These are phyloP conservation scores for Malassezia vespertilionis DNA, from an alignment of 1,284 basidiomycete species.

Conservation along the genomic window DNA sequence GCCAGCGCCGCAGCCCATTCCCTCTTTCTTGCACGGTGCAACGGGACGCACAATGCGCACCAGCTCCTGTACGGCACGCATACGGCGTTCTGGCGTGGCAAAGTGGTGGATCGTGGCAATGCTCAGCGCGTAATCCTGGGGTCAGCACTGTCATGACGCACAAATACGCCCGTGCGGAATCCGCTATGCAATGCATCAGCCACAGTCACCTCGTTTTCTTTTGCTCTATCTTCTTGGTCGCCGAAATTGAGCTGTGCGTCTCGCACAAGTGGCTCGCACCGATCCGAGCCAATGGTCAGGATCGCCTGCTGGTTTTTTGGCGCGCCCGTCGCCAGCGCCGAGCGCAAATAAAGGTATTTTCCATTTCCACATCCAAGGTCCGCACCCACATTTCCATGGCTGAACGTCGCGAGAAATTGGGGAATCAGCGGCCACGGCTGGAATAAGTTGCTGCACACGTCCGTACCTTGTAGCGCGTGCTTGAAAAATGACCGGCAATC, in stretches of 20 bases:
- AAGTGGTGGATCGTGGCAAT: constrained; percentile 47
- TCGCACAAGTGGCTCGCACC: constrained; percentile 59
- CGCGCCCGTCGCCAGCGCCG: constrained; percentile 15
- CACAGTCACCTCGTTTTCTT: constrained; percentile 35
- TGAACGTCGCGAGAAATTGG: constrained; percentile 63
- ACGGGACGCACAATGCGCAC: constrained; percentile 27
- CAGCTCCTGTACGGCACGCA: constrained; percentile 31
- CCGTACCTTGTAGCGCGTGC: constrained; percentile 78
- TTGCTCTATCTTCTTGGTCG: constrained; percentile 1
- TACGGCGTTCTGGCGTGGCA: constrained; percentile 31
- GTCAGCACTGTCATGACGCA: neutral
- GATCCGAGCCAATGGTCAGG: constrained; percentile 49
- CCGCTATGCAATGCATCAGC: constrained; percentile 36
- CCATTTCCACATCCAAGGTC: constrained; percentile 96
- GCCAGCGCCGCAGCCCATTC: constrained; percentile 51
- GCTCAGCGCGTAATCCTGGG: constrained; percentile 40
- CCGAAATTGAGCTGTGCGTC: constrained; percentile 30
- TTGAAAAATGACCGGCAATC: constrained; percentile 83
- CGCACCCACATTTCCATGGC: constrained; percentile 70
- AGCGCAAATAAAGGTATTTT: constrained; percentile 62
- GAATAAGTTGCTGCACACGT: neutral
- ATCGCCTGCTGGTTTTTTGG: constrained; percentile 4
- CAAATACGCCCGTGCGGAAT: constrained; percentile 23
- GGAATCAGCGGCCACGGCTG: constrained; percentile 87
- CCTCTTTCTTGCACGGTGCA: neutral